Base-by-base conservation (phyloP, 1,284 basidiomycete species). In the Irpex rosettiformis region DNA sequence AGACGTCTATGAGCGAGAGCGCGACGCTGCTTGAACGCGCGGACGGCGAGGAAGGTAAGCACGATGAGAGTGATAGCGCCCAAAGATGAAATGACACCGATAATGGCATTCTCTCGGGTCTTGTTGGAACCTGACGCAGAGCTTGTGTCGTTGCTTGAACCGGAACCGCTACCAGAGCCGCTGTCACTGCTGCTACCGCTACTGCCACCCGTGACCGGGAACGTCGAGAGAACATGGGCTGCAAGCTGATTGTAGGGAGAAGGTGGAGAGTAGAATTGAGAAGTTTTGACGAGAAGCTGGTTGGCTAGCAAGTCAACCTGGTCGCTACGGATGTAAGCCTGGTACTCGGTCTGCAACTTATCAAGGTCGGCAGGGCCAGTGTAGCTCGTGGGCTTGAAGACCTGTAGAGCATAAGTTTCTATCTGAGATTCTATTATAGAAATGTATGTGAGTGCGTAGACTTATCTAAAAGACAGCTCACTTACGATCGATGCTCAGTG, bases 21-120 rank as follows among this genome's bases (percentile, higher is more conserved):
- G 28, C 78, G 77, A 45, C 81, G 80, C 61, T 83, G 78, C 71
- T 85, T 83, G 68, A 82, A 73, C 5, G 82, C 81, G 56, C 84
- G 79, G 63, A 81, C 83, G 24, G 81, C 74, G 58, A 91, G 83
- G 75, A 84, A 88, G 11, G 73, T 78, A 29, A 90, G 78, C 27
- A 90, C 82, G 29, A 88, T 66, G 21, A 91, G 65, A 0, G 88
- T 85, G 60, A 92, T 80, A 4, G 79, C 86, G 28, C 89, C 90
- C 16, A 93, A 79, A 1, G 88, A 84, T 33, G 79, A 83, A 62
- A 91, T 88, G 7, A 93, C 88, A 30, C 90, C 91, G 59, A 93
- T 91, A 67, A 93, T 91, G 5, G 88, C 88, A 63, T 92, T 83
- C 67, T 86, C 81, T 5, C 90, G 77, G 13, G 80, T 75, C 49